These are phyloP conservation scores for Paecilomyces niveus DNA, from an alignment of 2,329 filamentous ascomycete species.

Conservation along the genomic window DNA sequence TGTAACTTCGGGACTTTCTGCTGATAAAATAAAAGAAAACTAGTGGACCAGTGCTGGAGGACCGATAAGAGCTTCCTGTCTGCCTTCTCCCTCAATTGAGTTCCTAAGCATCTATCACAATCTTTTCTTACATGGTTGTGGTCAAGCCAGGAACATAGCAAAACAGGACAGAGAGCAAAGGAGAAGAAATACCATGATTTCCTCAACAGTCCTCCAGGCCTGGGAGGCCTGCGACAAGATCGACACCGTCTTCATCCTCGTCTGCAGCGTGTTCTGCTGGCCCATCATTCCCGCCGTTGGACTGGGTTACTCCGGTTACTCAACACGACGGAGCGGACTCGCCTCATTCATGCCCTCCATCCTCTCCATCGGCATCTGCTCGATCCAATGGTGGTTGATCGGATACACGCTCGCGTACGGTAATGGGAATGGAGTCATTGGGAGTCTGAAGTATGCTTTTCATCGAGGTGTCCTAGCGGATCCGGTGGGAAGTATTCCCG, in stretches of 20 bases:
- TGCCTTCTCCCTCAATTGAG: not conserved
- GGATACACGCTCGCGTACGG: constrained; percentile 46
- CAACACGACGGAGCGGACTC: constrained; percentile 41
- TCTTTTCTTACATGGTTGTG: not conserved
- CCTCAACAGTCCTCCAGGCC: constrained; percentile 29
- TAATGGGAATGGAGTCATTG: constrained; percentile 39
- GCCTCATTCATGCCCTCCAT: constrained; percentile 44
- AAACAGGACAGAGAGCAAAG: not conserved
- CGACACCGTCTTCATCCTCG: constrained; percentile 46
- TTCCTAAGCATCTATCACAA: not conserved
- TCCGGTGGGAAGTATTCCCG: constrained; percentile 44
- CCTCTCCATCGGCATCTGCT: constrained; percentile 42
- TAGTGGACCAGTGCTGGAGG: not conserved
- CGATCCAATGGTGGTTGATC: constrained; percentile 45
- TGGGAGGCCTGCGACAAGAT: constrained; percentile 47
- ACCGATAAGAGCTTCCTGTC: not conserved
- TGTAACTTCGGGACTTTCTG: not conserved
- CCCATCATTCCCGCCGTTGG: constrained; percentile 47
- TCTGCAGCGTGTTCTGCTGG: constrained; percentile 48
- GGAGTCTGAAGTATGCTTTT: constrained; percentile 39
- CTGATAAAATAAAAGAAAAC: not conserved
- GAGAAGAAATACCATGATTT: not conserved
- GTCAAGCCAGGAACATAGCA: not conserved
- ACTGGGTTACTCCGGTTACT: constrained; percentile 45
- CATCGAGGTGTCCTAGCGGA: constrained; percentile 41